phyloP scores from a whole-genome alignment of 805 yeast genomes.

The Candida arabinofermentans region DNA sequence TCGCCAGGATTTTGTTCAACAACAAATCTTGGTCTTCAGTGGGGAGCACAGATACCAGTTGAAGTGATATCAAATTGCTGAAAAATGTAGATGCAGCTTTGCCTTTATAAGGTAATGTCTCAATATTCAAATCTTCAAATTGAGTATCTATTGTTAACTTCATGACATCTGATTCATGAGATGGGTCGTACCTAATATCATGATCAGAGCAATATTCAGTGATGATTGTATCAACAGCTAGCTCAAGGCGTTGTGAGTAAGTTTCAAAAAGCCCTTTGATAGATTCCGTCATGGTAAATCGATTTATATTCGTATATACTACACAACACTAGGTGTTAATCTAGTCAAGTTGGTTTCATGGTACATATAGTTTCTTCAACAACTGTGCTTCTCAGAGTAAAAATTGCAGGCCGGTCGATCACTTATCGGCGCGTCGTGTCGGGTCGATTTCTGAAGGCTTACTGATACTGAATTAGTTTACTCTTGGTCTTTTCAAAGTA shows the following conservation, averaged over 20 bases:
- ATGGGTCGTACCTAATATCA: constrained; percentile 1
- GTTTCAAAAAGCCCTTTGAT: constrained; percentile 2
- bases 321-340: no score
- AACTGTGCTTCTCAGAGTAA: no score
- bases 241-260: constrained; percentile 4
- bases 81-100: constrained; percentile 6
- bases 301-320: no score
- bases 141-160: neutral
- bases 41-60: neutral
- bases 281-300: neutral
- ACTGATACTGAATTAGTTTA: no score
- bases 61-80: constrained; percentile 11
- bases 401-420: no score
- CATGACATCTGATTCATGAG: constrained; percentile 1
- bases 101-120: constrained; percentile 7
- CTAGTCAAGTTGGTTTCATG: no score
- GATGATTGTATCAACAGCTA: constrained; percentile 3
- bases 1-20: constrained; percentile 8
- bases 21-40: constrained; percentile 2
- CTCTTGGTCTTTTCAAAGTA: no score
- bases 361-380: no score
- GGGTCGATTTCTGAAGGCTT: no score
- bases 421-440: no score
- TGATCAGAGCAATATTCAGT: neutral
- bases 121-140: constrained; percentile 7